Base-by-base conservation (phyloP, 2,329 filamentous ascomycete genomes). In the Neonectria ditissima region DNA sequence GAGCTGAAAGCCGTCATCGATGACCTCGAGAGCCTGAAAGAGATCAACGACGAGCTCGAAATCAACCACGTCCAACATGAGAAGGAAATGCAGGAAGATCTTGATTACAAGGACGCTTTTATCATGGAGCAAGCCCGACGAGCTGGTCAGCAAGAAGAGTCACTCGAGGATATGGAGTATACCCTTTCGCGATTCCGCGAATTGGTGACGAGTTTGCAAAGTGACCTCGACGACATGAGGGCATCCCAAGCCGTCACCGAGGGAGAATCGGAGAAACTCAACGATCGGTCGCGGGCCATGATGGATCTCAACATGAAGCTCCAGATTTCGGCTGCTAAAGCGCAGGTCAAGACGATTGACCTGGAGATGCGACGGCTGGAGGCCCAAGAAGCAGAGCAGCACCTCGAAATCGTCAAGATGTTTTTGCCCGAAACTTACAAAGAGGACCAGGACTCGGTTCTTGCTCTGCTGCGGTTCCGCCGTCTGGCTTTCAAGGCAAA, bases 221-320 rank as follows among this genome's bases (percentile, higher is more conserved):
- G 84, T 69, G 94, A 97, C 75, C 82, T 98, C 69, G 92, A 97
- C 72, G 94, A 98, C 74, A 95, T 97, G 86, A 89, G 93, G 63
- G 92, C 94, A 13, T 97, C 94, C 4, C 93, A 97, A 73, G 93
- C 94, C 47, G 92, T 98, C 70, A 97, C 94, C 1, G 96, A 98
- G 78, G 91, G 91, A 16, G 94, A 98, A 77, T 94, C 95, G 1
- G 94, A 94, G 76, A 93, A 98, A 77, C 87, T 98, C 59, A 94
- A 91, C 68, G 92, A 88, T 72, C 91, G 93, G 66, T 97, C 95
- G 47, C 89, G 94, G 66, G 94, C 95, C 57, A 97, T 99, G 91
- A 92, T 97, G 88, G 95, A 99, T 74, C 86, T 99, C 48, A 98
- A 98, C 78, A 88, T 95, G 86, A 97, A 97, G 80, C 86, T 99